Percentiles rank a stretch among this genome's conserved stretches.
phyloP scores from a whole-genome alignment of 495 filamentous ascomycete species.

The Lophiostoma macrostomum region DNA sequence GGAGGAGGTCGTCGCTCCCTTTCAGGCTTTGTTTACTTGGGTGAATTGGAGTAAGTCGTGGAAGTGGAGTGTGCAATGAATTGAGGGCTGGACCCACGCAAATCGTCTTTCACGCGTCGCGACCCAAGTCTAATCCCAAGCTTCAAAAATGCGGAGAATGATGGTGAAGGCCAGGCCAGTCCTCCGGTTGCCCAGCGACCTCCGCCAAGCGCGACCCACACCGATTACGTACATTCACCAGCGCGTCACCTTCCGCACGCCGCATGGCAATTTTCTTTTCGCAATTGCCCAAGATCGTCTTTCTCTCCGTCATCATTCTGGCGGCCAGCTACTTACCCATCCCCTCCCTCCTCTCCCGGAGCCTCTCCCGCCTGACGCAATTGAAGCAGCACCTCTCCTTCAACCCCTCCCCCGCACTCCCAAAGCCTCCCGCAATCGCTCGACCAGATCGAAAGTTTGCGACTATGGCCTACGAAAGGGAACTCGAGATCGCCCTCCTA shows the following conservation, averaged over 20 bases:
- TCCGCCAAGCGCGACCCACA: too few species aligned
- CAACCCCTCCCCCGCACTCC: constrained; percentile 14
- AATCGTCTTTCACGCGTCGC: too few species aligned
- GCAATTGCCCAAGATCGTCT: constrained; percentile 1
- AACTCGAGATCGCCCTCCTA: constrained; percentile 82
- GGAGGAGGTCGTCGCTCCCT: background rate
- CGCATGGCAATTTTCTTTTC: background rate
- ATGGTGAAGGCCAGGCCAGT: too few species aligned
- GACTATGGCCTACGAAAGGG: constrained; percentile 60
- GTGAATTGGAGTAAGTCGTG: background rate
- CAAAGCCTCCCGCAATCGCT: background rate
- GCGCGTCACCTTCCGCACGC: background rate
- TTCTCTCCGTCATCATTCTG: constrained; percentile 50
- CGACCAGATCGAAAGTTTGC: constrained; percentile 1
- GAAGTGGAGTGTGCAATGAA: background rate
- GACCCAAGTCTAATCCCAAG: too few species aligned
- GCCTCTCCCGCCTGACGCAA: constrained; percentile 39
- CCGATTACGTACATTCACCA: too few species aligned
- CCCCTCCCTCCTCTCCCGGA: constrained; percentile 45
- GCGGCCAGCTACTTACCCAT: constrained; percentile 49
- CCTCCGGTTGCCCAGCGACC: background rate
- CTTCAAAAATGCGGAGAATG: too few species aligned
- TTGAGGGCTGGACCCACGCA: too few species aligned
- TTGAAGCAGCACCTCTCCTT: constrained; percentile 35
- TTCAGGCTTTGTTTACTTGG: constrained; percentile 7